Base-by-base conservation (phyloP, 108 stramenopile genomes). In the Nitzschia sp. region DNA sequence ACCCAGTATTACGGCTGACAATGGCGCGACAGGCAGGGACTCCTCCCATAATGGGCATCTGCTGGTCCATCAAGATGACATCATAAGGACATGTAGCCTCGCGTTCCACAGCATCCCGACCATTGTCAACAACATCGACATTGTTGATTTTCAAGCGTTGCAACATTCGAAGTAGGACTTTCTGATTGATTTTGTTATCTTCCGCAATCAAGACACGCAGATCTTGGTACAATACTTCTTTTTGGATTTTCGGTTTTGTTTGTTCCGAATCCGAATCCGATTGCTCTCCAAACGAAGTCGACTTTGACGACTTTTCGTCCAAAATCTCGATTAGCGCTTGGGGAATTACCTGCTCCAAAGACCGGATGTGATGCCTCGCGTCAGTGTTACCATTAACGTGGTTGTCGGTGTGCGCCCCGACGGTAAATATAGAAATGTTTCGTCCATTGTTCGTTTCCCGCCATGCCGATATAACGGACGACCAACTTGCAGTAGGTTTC, bases 21-120 rank as follows among this genome's bases (percentile, higher is more conserved):
- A 76, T 69, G n/a, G n/a, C 9, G 6, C 35, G 42, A 36, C 68
- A 70, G 1, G 75, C 75, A 19, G 72, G 53, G 17, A 80, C 6
- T 3, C 84, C 84, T 38, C 63, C 74, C 80, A 85, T 78, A n/a
- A 69, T 46, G 18, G 84, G 84, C 84, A 85, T 85, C 27, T 81
- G 79, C 60, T 78, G 54, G 64, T 85, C 84, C 84, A 81, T 85
- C 25, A 85, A 71, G 13, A 85, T 63, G 33, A 80, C 25, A 57
- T 78, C 80, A 61, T 59, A 85, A 15, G 32, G 24, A 28, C 49
- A 32, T 3, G 27, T 28, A 15, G 23, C 65, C 28, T 32, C 60
- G 5, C 9, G 24, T 23, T 81, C 80, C 25, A 81, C 72, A 34
- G 84, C 84, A 54, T 72, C 60, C 26, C 68, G 49, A n/a, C 84